Evolutionary conservation across 495 filamentous ascomycete genomes (phyloP).

Genomic region (Hypoxylon trugodes): DNA sequence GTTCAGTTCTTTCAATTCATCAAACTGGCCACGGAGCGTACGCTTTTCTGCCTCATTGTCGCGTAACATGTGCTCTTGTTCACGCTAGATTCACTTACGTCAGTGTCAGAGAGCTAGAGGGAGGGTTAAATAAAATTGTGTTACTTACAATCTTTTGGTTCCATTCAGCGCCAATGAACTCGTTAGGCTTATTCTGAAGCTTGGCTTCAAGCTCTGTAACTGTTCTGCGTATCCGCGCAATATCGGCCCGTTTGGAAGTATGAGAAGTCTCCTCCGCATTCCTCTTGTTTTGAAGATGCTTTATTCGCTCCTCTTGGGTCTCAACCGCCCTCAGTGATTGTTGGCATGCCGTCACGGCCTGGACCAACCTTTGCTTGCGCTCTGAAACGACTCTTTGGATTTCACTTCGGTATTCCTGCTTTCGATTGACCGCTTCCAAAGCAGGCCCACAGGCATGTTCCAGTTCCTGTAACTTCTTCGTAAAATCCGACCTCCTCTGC

Average conservation of each 20-base stretch:
- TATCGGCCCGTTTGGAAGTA: slow-evolving; percentile 60
- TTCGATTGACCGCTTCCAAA: slow-evolving; percentile 68
- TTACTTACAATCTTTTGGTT: slow-evolving; percentile 63
- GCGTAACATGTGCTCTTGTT: slow-evolving; percentile 57
- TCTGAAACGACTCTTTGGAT: slow-evolving; percentile 59
- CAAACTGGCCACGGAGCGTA: slow-evolving; percentile 46
- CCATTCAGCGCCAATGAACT: slow-evolving; percentile 59
- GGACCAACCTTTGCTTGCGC: slow-evolving; percentile 60
- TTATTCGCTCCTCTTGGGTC: slow-evolving; percentile 59
- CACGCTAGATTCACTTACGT: slow-evolving; percentile 43
- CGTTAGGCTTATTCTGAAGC: slow-evolving; percentile 55
- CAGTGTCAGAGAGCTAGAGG: not conserved
- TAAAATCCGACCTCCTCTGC: slow-evolving; percentile 53
- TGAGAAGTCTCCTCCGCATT: slow-evolving; percentile 66
- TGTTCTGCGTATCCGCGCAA: slow-evolving; percentile 51
- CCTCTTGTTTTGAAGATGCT: slow-evolving; percentile 61
- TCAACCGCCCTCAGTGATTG: slow-evolving; percentile 59
- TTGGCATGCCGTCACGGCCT: slow-evolving; percentile 63
- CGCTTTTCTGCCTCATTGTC: slow-evolving; percentile 53
- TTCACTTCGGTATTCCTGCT: slow-evolving; percentile 65
- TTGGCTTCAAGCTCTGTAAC: slow-evolving; percentile 55
- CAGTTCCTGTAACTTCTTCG: slow-evolving; percentile 63
- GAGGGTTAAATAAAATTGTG: not conserved
- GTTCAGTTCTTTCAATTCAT: slow-evolving; percentile 36
- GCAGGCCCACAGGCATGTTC: slow-evolving; percentile 71